phyloP scores from a whole-genome alignment of 495 filamentous ascomycete genomes.

The Annulohypoxylon stygium region DNA sequence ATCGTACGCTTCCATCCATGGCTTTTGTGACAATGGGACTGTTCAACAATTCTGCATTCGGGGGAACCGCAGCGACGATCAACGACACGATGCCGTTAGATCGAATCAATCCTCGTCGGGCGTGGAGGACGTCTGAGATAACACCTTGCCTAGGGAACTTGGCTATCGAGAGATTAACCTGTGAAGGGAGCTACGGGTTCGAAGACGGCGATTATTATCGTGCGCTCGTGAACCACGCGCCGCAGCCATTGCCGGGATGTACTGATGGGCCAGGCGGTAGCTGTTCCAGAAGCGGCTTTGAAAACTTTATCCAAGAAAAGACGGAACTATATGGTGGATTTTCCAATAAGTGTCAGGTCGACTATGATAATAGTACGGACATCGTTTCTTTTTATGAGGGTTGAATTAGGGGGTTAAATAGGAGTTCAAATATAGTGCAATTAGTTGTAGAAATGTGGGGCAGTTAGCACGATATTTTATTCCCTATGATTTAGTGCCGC shows the following conservation, averaged over 20 bases:
- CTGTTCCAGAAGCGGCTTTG: constrained; percentile 1
- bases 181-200: constrained; percentile 3
- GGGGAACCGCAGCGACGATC: background rate
- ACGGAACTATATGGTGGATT: background rate
- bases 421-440: background rate
- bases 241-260: constrained; percentile 1
- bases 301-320: background rate
- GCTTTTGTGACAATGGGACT: constrained; percentile 1
- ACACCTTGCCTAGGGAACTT: constrained; percentile 5
- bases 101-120: background rate
- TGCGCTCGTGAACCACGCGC: background rate
- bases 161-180: background rate
- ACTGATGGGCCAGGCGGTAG: background rate
- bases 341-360: background rate
- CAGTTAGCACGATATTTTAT: no score
- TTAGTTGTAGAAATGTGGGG: no score
- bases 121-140: constrained; percentile 4
- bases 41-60: background rate
- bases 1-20: constrained; percentile 1
- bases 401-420: background rate
- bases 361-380: constrained; percentile 5
- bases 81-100: constrained; percentile 1
- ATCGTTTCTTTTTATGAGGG: constrained; percentile 1
- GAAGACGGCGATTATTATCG: constrained; percentile 7
- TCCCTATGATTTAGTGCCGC: no score